Conservation (phyloP, 116 monocot genomes). For the Dioscorea cayenensis region DNA sequence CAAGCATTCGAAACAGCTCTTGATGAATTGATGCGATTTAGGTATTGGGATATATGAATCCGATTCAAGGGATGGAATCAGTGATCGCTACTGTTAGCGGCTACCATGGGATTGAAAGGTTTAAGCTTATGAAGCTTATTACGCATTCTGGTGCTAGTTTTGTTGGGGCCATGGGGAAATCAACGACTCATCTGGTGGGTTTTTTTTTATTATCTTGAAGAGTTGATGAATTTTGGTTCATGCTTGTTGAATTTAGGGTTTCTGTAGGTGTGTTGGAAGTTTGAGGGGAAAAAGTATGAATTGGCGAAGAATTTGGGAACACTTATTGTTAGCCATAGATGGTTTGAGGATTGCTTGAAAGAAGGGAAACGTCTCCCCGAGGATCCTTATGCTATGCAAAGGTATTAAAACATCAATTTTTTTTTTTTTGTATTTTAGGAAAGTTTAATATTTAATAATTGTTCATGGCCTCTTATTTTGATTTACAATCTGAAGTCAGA, state of each 20-base stretch:
- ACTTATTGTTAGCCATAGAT: conserved; percentile 62
- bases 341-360: conserved; percentile 89
- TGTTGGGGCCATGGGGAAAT: conserved; percentile 64
- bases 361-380: conserved; percentile 67
- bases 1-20: background rate
- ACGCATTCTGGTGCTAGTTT: conserved; percentile 64
- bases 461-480: no score
- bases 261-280: conserved; percentile 75
- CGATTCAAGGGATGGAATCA: conserved; percentile 57
- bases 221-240: background rate
- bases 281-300: conserved; percentile 74
- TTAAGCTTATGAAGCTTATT: conserved; percentile 83
- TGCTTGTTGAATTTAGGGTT: background rate
- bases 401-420: conserved; percentile 28
- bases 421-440: background rate
- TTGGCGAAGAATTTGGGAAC: conserved; percentile 55
- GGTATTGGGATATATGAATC: conserved; percentile 10
- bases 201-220: background rate
- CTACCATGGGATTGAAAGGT: conserved; percentile 75
- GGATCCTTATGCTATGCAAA: conserved; percentile 56
- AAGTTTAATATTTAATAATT: background rate
- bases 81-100: conserved; percentile 80
- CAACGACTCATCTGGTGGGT: conserved; percentile 79
- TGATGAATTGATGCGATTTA: background rate
- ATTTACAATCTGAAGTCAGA: no score